A percentile compares a stretch with the other conserved stretches of the same genome.
phyloP scores from a whole-genome alignment of 495 filamentous ascomycete species.

The Aspergillus leporis region DNA sequence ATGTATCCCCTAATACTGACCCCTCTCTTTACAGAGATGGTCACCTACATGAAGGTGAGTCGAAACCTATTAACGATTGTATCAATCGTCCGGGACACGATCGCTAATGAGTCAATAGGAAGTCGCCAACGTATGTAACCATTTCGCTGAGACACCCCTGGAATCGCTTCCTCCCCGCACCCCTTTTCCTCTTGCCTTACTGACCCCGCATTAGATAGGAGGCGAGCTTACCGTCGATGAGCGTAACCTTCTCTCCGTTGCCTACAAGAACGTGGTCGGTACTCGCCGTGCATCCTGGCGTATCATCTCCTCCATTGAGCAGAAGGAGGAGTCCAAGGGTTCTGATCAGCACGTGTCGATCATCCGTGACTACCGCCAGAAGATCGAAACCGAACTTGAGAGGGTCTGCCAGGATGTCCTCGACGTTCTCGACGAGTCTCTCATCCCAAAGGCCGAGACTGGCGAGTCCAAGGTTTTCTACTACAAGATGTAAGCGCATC shows the following conservation, averaged over 20 bases:
- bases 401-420: conserved; percentile 98
- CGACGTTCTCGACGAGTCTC: conserved; percentile 88
- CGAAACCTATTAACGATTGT: conserved; percentile 10
- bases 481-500: conserved; percentile 92
- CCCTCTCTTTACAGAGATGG: conserved; percentile 73
- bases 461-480: conserved; percentile 99
- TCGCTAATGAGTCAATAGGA: conserved; percentile 59
- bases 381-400: conserved; percentile 98
- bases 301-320: conserved; percentile 99
- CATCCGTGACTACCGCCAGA: conserved; percentile 97
- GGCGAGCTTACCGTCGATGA: conserved; percentile 93
- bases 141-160: conserved; percentile 3
- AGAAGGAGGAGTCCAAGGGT: conserved; percentile 99
- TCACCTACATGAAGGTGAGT: conserved; percentile 97
- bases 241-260: conserved; percentile 97
- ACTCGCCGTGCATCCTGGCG: conserved; percentile 98
- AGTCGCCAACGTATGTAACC: conserved; percentile 84
- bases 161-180: conserved; percentile 7
- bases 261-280: conserved; percentile 99
- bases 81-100: conserved; percentile 4
- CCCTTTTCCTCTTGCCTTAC: conserved; percentile 18
- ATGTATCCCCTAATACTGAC: conserved; percentile 25
- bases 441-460: conserved; percentile 97
- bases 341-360: conserved; percentile 94
- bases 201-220: conserved; percentile 64